Conservation (phyloP, 192 early-diverging fungal genomes). For the Cladochytrium replicatum region DNA sequence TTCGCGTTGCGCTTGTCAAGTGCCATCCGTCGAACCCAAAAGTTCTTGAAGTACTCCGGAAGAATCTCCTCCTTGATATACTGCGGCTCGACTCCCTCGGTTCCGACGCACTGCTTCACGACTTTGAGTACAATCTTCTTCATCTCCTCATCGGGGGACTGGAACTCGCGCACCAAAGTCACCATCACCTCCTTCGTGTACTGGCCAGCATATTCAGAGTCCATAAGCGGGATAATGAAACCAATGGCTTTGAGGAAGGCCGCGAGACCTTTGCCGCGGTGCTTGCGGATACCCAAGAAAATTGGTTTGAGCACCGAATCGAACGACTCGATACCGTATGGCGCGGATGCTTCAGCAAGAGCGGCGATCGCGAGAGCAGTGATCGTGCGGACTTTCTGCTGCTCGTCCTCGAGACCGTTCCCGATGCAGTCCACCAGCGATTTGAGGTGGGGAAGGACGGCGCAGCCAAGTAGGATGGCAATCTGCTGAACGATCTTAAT, state of each 20-base stretch:
- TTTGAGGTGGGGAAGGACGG: constrained; percentile 87
- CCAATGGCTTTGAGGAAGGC: constrained; percentile 99
- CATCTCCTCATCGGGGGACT: constrained; percentile 97
- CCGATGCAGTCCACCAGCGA: constrained; percentile 84
- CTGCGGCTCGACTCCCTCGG: constrained; percentile 76
- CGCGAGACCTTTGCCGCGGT: constrained; percentile 91
- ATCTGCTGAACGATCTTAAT: constrained; percentile 97
- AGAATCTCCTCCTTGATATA: constrained; percentile 88
- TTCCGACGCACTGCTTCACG: constrained; percentile 89
- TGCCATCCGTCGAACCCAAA: constrained; percentile 97
- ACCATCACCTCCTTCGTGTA: constrained; percentile 92
- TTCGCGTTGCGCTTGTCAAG: constrained; percentile 87
- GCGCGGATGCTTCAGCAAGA: constrained; percentile 91
- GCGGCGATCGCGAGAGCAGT: constrained; percentile 90
- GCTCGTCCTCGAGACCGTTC: constrained; percentile 88
- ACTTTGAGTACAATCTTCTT: constrained; percentile 97
- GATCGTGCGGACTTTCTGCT: constrained; percentile 92
- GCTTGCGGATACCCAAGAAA: constrained; percentile 86
- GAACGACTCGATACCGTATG: constrained; percentile 98
- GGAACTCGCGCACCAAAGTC: constrained; percentile 89
- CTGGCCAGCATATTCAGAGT: constrained; percentile 84
- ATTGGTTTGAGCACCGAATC: constrained; percentile 82
- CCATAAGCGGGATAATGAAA: constrained; percentile 97
- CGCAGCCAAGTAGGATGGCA: constrained; percentile 88
- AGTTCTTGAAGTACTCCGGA: constrained; percentile 89